Percentiles rank a stretch among this genome's conserved stretches.
These are phyloP conservation scores for Datura wrightii DNA, from an alignment of 257 asterid genomes.

Conservation along the genomic window DNA sequence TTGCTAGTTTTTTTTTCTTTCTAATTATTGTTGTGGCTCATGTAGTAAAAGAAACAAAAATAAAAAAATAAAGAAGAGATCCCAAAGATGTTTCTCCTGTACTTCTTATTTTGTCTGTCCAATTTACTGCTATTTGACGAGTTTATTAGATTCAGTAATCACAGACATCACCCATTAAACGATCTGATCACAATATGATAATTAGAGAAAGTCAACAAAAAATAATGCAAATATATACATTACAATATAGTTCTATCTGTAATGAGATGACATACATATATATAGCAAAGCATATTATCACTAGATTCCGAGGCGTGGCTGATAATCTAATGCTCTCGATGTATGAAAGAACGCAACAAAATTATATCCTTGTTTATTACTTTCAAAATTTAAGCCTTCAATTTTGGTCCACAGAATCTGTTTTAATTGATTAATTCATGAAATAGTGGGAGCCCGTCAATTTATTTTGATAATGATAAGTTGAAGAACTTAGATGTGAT, in stretches of 20 bases:
- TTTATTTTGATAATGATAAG: too few species aligned
- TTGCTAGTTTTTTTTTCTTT: background rate
- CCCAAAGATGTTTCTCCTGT: background rate
- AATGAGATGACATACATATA: too few species aligned
- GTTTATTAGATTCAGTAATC: background rate
- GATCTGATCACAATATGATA: background rate
- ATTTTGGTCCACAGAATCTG: too few species aligned
- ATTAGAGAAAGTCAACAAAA: background rate
- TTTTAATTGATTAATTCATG: too few species aligned
- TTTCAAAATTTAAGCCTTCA: too few species aligned
- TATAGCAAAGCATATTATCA: background rate
- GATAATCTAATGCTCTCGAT: background rate
- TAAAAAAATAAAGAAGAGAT: background rate
- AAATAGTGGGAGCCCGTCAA: too few species aligned
- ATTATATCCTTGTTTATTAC: too few species aligned
- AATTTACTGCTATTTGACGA: background rate
- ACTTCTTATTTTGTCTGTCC: slow-evolving; percentile 15
- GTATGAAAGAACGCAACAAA: background rate
- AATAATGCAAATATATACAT: too few species aligned
- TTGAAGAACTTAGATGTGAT: too few species aligned
- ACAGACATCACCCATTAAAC: background rate
- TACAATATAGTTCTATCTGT: background rate
- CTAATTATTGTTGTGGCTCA: slow-evolving; percentile 36
- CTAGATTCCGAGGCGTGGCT: background rate
- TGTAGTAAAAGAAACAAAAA: slow-evolving; percentile 39